Evolutionary conservation across 495 filamentous ascomycete genomes (phyloP).

Genomic region (Clohesyomyces aquaticus): DNA sequence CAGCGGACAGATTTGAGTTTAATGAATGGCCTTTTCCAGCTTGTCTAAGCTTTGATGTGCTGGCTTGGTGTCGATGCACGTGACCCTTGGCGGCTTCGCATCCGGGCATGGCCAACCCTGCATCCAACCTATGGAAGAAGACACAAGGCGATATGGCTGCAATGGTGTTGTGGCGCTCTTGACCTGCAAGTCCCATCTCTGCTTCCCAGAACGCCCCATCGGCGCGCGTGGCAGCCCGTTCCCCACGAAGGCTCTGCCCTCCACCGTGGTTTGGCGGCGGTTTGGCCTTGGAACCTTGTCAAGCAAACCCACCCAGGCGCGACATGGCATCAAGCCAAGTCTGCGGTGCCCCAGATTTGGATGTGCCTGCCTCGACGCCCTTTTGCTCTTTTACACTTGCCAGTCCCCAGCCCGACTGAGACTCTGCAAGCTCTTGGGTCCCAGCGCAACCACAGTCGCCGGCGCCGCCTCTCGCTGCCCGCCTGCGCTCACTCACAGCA

Average conservation of each 20-base stretch:
- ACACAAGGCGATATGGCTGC: too few species aligned
- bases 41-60: too few species aligned
- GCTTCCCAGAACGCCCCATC: too few species aligned
- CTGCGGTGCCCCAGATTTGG: constrained; percentile 27
- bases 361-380: constrained; percentile 15
- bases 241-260: background rate
- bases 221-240: too few species aligned
- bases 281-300: constrained; percentile 10
- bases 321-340: constrained; percentile 35
- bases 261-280: background rate
- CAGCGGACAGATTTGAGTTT: too few species aligned
- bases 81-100: too few species aligned
- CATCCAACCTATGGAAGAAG: too few species aligned
- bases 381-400: constrained; percentile 4
- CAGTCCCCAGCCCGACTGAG: constrained; percentile 2
- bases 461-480: background rate
- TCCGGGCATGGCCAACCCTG: too few species aligned
- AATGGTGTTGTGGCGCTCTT: constrained; percentile 4
- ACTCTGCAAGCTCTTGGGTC: background rate
- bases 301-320: constrained; percentile 13
- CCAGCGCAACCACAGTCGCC: constrained; percentile 13
- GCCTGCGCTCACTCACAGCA: background rate
- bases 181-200: too few species aligned
- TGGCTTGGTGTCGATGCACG: too few species aligned
- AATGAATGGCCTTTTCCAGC: too few species aligned